A percentile compares a stretch with the other conserved stretches of the same genome.
Conservation (phyloP, 2,329 filamentous ascomycete genomes). For the Epichloe aotearoae region DNA sequence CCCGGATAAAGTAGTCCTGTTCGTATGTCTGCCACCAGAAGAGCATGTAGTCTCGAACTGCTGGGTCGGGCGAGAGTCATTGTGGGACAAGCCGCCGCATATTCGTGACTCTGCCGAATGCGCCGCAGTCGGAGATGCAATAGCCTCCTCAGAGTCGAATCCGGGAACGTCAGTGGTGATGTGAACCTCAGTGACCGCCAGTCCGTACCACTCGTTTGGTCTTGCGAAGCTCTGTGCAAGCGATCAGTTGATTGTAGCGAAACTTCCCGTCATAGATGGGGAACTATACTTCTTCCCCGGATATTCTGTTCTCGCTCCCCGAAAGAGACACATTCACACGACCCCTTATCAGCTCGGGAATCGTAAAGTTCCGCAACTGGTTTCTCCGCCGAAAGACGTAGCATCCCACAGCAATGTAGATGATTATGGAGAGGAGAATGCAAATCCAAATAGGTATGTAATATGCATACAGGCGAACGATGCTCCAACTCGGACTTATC, state of each 20-base stretch:
- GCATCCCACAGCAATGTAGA: slow-evolving; percentile 44
- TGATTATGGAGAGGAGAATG: slow-evolving; percentile 38
- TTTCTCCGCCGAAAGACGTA: slow-evolving; percentile 47
- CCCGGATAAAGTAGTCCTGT: slow-evolving; percentile 8
- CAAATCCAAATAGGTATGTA: slow-evolving; percentile 49
- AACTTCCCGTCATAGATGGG: not conserved
- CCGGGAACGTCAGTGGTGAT: slow-evolving; percentile 22
- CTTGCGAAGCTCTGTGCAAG: slow-evolving; percentile 13
- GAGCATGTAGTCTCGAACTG: slow-evolving; percentile 18
- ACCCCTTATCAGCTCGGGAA: slow-evolving; percentile 12
- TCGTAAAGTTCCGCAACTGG: slow-evolving; percentile 32
- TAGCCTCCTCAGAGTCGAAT: slow-evolving; percentile 1
- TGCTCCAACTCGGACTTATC: slow-evolving; percentile 40
- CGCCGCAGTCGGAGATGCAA: slow-evolving; percentile 7
- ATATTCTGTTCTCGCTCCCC: slow-evolving; percentile 17
- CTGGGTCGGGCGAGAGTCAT: slow-evolving; percentile 7
- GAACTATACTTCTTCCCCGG: slow-evolving; percentile 19
- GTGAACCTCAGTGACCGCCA: slow-evolving; percentile 36
- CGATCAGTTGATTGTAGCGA: not conserved
- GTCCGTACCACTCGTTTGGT: slow-evolving; percentile 27
- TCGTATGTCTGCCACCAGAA: slow-evolving; percentile 12
- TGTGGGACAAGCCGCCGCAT: slow-evolving; percentile 9
- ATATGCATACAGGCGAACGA: slow-evolving; percentile 44
- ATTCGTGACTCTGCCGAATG: slow-evolving; percentile 5
- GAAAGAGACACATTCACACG: slow-evolving; percentile 12